Percentiles rank a stretch among this genome's conserved stretches.
Evolutionary conservation across 768 basidiomycete genomes (phyloP).

Genomic region (Macrolepiota albuminosa): DNA sequence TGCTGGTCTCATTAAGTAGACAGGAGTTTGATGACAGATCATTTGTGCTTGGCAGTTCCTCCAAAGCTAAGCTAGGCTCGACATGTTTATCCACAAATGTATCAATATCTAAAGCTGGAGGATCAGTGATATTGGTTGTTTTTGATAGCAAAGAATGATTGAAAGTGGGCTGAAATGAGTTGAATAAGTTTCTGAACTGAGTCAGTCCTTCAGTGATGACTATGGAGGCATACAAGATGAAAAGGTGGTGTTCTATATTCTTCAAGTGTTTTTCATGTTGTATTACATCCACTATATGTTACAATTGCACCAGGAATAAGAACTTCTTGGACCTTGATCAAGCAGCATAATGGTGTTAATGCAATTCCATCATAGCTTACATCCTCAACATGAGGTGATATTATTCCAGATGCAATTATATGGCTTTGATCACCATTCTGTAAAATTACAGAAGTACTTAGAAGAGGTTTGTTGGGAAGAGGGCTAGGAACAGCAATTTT

Average conservation of each 20-base stretch:
- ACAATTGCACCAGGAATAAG: constrained; percentile 2
- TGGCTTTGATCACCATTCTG: not conserved
- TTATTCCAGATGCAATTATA: not conserved
- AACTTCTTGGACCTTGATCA: constrained; percentile 1
- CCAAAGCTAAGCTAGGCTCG: too few species aligned
- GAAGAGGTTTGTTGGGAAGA: not conserved
- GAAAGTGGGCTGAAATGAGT: too few species aligned
- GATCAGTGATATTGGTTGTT: too few species aligned
- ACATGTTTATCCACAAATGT: too few species aligned
- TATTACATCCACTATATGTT: not conserved
- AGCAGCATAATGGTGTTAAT: not conserved
- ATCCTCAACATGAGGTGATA: not conserved
- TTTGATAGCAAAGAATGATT: too few species aligned
- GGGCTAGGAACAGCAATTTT: not conserved
- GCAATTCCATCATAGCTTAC: not conserved
- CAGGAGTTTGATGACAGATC: not conserved
- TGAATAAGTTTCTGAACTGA: too few species aligned
- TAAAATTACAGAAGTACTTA: not conserved
- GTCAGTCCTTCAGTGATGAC: not conserved
- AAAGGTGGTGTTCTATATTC: not conserved
- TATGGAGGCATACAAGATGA: not conserved
- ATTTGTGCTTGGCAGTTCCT: too few species aligned
- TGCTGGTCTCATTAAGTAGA: not conserved
- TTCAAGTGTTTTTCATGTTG: not conserved
- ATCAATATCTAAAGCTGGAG: too few species aligned